Conservation (phyloP, 176 grass and related monocot genomes). For the Eremochloa ophiuroides region DNA sequence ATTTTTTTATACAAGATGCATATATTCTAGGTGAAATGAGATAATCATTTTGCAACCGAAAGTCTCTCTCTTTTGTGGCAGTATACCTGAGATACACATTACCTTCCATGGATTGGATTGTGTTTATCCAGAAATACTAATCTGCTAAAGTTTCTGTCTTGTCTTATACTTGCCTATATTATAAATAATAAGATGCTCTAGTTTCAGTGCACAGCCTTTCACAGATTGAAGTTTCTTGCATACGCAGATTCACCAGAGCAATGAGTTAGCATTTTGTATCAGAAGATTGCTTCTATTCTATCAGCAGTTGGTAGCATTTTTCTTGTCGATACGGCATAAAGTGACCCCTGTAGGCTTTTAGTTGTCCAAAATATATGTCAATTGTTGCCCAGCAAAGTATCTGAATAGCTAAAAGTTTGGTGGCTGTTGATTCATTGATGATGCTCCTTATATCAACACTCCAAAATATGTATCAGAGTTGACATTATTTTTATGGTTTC, state of each 20-base stretch:
- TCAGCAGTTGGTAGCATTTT: neutral
- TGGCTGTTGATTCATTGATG: conserved; percentile 14
- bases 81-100: neutral
- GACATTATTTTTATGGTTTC: conserved; percentile 32
- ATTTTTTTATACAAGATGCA: neutral
- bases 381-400: neutral
- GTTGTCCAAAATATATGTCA: neutral
- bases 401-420: neutral
- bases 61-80: neutral
- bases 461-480: neutral
- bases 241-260: neutral
- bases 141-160: neutral
- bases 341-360: neutral
- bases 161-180: neutral
- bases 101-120: neutral
- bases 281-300: neutral
- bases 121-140: neutral
- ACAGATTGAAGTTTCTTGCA: neutral
- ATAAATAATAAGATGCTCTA: neutral
- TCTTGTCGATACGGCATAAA: neutral
- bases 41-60: neutral
- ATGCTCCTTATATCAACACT: conserved; percentile 8
- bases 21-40: conserved; percentile 1
- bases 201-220: neutral
- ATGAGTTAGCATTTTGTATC: neutral